These are phyloP conservation scores for Tuber microsphaerosporum DNA, from an alignment of 495 filamentous ascomycete species.

Conservation along the genomic window DNA sequence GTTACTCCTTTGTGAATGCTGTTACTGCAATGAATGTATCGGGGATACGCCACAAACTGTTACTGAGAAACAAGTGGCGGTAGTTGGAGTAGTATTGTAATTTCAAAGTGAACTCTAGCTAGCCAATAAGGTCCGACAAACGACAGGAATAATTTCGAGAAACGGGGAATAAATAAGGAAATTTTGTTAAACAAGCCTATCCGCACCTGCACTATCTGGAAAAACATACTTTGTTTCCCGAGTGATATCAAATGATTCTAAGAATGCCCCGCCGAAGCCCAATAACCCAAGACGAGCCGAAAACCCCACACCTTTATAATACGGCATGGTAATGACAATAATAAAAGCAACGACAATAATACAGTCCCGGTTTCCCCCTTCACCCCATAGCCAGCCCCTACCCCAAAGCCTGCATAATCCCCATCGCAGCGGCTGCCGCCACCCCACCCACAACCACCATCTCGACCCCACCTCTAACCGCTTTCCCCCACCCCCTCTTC, in stretches of 20 bases:
- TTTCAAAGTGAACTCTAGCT: neutral
- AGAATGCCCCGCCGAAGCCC: neutral
- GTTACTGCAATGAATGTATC: neutral
- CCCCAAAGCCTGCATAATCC: conserved; percentile 56
- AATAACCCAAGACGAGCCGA: neutral
- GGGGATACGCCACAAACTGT: neutral
- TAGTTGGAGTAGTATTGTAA: neutral
- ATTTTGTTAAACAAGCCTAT: too few species aligned
- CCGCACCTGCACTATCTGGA: too few species aligned
- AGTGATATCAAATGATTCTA: neutral
- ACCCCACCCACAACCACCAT: conserved; percentile 63
- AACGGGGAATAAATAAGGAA: neutral
- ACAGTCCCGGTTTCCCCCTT: neutral
- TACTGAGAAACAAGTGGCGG: neutral
- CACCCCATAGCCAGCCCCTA: conserved; percentile 32
- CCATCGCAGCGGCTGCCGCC: conserved; percentile 59
- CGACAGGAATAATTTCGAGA: neutral
- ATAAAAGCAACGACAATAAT: neutral
- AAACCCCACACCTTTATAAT: neutral
- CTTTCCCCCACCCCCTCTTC: conserved; percentile 49
- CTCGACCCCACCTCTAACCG: conserved; percentile 49
- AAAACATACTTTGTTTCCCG: neutral
- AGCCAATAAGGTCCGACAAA: neutral
- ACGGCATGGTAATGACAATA: neutral
- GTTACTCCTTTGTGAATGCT: too few species aligned